Evolutionary conservation across 495 filamentous ascomycete species (phyloP).

Genomic region (Hypoxylon cercidicola): DNA sequence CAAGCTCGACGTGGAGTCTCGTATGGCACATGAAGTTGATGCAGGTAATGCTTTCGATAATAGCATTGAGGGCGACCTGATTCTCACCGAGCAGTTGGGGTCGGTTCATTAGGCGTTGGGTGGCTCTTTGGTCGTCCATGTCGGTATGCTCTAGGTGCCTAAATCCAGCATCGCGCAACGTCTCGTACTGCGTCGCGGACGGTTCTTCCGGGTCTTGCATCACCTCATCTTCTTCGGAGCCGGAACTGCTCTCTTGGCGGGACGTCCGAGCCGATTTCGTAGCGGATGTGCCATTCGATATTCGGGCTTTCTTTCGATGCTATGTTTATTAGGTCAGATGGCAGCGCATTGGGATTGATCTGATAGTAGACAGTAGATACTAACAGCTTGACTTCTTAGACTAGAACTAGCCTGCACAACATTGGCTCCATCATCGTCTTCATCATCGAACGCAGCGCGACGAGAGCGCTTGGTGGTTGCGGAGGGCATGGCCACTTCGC

Average conservation of each 20-base stretch:
- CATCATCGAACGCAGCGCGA: constrained; percentile 44
- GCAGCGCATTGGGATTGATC: neutral
- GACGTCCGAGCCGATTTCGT: constrained; percentile 38
- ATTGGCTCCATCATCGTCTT: constrained; percentile 61
- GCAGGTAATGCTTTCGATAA: constrained; percentile 84
- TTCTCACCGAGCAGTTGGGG: constrained; percentile 69
- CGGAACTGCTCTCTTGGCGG: constrained; percentile 45
- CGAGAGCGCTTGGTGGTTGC: constrained; percentile 64
- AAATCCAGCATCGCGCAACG: constrained; percentile 61
- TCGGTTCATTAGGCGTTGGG: constrained; percentile 73
- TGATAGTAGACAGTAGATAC: constrained; percentile 21
- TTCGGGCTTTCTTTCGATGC: constrained; percentile 58
- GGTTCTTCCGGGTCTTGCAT: constrained; percentile 43
- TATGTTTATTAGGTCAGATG: constrained; percentile 26
- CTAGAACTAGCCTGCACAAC: constrained; percentile 57
- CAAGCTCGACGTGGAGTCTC: constrained; percentile 80
- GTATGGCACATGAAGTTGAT: constrained; percentile 96
- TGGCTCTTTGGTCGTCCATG: constrained; percentile 71
- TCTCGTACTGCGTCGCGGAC: constrained; percentile 62
- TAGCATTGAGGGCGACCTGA: constrained; percentile 79
- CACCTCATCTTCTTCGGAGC: constrained; percentile 43
- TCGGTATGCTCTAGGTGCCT: constrained; percentile 65
- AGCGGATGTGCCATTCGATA: constrained; percentile 44
- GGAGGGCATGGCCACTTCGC: constrained; percentile 35
- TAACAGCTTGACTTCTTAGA: constrained; percentile 58